Evolutionary conservation across 2,329 filamentous ascomycete species (phyloP), one percentile per base, ranked within the genome.

Genomic region (Fusarium poae): DNA sequence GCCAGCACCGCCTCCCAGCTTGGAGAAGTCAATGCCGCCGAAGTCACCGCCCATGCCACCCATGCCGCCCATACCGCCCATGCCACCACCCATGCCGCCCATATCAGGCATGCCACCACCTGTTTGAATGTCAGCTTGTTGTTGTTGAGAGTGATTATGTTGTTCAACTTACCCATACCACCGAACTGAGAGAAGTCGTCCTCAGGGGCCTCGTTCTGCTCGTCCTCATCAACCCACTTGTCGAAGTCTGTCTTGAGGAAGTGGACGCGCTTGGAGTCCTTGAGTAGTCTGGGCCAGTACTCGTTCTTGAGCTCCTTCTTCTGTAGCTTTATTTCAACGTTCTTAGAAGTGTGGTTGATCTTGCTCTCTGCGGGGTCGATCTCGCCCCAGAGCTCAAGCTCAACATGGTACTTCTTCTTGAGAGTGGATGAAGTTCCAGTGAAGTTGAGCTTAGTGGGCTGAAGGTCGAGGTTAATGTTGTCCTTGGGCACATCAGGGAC

Each of bases 221-320:
- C 96, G 79, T 99, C 94, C 88, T 97, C 93, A 74, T 97, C 94
- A 76, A 97, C 92, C 94, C 94, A 97, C 91, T 97, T 97, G 85
- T 97, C 94, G 76, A 99, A 99, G 84, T 99, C 92, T 71, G 96
- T 98, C 91, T 97, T 97, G 77, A 99, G 83, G 88, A 94, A 99
- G 84, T 98, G 96, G 57, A 92, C 84, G 86, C 93, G 97, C 87
- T 93, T 91, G 73, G 85, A 81, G 65, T 95, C 92, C 90, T 97
- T 97, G 79, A 97, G 87, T 77, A 99, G 87, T 70, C 96, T 90
- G 68, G 94, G 94, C 96, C 96, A 99, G 88, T 91, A 98, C 82
- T 96, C 93, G 77, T 93, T 89, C 82, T 94, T 92, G 71, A 96
- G 87, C 78, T 97, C 94, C 90, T 97, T 97, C 92, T 99, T 99